Evolutionary conservation across 2,329 filamentous ascomycete species (phyloP).

Genomic region (Clonostachys byssicola): DNA sequence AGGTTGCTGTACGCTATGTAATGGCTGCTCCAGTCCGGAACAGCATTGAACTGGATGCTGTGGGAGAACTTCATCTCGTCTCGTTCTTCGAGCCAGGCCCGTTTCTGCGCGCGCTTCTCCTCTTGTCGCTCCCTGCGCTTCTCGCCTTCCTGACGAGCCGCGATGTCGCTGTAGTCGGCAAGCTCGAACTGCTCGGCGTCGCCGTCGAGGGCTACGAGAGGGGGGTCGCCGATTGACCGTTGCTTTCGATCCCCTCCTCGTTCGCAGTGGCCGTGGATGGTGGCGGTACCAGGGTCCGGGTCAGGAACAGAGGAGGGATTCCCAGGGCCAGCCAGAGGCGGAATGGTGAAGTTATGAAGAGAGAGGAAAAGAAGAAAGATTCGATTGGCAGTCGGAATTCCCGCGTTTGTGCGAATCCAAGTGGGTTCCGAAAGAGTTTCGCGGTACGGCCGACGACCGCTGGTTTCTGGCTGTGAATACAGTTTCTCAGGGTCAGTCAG

Average conservation of each 20-base stretch:
- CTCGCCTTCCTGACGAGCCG: constrained; percentile 17
- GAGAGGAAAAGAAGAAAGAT: background rate
- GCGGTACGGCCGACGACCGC: no score
- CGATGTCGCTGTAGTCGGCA: constrained; percentile 27
- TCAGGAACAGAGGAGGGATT: constrained; percentile 33
- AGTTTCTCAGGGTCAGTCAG: no score
- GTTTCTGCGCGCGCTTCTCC: constrained; percentile 57
- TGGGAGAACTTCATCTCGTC: constrained; percentile 99
- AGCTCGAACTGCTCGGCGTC: constrained; percentile 31
- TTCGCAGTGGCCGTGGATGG: constrained; percentile 12
- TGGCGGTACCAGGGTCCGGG: constrained; percentile 12
- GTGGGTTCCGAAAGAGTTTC: no score
- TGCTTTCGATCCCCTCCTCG: constrained; percentile 26
- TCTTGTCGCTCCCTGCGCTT: constrained; percentile 24
- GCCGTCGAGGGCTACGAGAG: constrained; percentile 2
- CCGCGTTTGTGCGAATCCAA: no score
- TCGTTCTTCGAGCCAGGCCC: constrained; percentile 63
- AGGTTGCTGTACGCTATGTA: constrained; percentile 98
- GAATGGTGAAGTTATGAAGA: constrained; percentile 23
- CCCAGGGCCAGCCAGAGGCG: constrained; percentile 13
- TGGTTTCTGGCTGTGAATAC: no score
- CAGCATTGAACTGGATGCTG: constrained; percentile 98
- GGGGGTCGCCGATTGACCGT: background rate
- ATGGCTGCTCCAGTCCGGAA: constrained; percentile 98
- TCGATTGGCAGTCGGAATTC: no score